Conservation (phyloP, 2,329 filamentous ascomycete genomes). For the Pestalotiopsis sp. region DNA sequence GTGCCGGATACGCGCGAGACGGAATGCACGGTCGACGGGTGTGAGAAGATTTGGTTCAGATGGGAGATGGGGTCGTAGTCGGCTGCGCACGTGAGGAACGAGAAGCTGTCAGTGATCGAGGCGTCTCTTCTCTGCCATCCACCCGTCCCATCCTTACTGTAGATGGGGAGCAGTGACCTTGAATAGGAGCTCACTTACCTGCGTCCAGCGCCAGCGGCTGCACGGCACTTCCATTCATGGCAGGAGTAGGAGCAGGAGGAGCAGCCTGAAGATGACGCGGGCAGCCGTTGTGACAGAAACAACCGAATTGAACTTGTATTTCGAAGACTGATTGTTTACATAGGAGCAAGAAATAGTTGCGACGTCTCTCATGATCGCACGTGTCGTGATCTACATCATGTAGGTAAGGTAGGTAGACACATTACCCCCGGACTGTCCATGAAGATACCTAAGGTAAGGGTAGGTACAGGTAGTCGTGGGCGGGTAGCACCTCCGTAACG, state of each 20-base stretch:
- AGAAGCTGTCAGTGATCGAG: conserved; percentile 7
- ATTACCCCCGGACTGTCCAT: no score
- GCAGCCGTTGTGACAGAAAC: neutral
- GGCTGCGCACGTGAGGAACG: conserved; percentile 34
- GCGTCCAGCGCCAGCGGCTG: conserved; percentile 43
- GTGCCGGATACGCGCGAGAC: conserved; percentile 73
- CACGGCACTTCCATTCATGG: conserved; percentile 41
- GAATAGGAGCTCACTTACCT: conserved; percentile 40
- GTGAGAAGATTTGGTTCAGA: conserved; percentile 90
- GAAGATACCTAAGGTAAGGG: no score
- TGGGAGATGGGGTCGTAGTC: conserved; percentile 94
- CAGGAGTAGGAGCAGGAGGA: neutral
- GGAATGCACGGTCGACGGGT: conserved; percentile 80
- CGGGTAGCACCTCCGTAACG: no score
- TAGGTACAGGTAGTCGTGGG: no score
- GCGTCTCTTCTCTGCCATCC: conserved; percentile 23
- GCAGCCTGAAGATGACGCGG: neutral
- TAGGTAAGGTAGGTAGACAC: no score
- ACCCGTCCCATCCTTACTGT: conserved; percentile 22
- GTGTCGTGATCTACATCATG: no score
- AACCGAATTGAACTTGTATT: neutral
- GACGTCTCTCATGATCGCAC: no score
- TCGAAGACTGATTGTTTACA: neutral
- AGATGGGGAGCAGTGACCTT: conserved; percentile 5
- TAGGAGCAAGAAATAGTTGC: no score